Evolutionary conservation across 1,139 yeast species (phyloP).

Genomic region (Diutina rugosa): DNA sequence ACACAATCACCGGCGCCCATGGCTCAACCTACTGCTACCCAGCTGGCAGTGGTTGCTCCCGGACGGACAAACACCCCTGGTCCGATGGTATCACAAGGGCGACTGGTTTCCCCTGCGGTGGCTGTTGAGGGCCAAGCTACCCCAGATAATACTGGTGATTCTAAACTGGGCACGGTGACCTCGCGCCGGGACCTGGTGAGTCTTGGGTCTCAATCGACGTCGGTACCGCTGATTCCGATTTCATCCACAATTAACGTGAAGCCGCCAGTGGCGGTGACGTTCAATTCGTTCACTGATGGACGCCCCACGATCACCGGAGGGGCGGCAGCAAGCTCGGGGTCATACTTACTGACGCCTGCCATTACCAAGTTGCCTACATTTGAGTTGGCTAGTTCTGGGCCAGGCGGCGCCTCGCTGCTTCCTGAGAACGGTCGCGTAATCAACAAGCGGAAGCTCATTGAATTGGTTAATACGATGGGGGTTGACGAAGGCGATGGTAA

Average conservation of each 20-base stretch:
- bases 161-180: not conserved
- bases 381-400: slow-evolving; percentile 38
- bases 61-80: not conserved
- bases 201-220: not conserved
- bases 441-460: slow-evolving; percentile 79
- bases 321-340: slow-evolving; percentile 51
- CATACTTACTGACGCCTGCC: slow-evolving; percentile 63
- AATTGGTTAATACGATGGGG: slow-evolving; percentile 71
- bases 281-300: not conserved
- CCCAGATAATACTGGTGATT: not conserved
- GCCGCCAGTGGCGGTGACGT: slow-evolving; percentile 1
- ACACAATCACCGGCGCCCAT: not conserved
- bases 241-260: not conserved
- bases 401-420: not conserved
- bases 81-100: not conserved
- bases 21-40: not conserved
- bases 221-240: slow-evolving; percentile 1
- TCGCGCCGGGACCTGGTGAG: not conserved
- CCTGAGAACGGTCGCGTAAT: slow-evolving; percentile 57
- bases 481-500: slow-evolving; percentile 82
- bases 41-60: not conserved
- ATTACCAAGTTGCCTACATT: slow-evolving; percentile 64
- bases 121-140: not conserved
- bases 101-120: not conserved
- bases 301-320: slow-evolving; percentile 85